A percentile compares a stretch with the other conserved stretches of the same genome.
These are phyloP conservation scores for Euphrasia arctica DNA, from an alignment of 305 asterid genomes.

Conservation along the genomic window DNA sequence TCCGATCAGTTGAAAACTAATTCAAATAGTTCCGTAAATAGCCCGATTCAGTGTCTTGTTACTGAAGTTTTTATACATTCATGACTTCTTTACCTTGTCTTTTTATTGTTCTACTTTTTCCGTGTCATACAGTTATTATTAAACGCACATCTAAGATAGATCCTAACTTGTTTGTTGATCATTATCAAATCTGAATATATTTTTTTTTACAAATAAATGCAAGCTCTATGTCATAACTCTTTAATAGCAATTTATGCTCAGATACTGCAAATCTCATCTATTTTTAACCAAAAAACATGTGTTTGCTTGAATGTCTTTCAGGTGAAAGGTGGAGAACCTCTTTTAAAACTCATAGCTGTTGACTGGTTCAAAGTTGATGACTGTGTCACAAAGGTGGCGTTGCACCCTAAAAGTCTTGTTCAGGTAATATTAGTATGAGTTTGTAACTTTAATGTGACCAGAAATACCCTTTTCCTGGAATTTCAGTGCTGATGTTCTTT, in stretches of 20 bases:
- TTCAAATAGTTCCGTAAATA: constrained; percentile 6
- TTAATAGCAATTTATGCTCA: constrained; percentile 2
- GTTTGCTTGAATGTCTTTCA: constrained; percentile 36
- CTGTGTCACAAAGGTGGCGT: constrained; percentile 57
- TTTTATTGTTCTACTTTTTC: constrained; percentile 20
- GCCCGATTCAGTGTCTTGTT: background rate
- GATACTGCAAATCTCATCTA: constrained; percentile 8
- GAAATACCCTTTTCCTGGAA: constrained; percentile 3
- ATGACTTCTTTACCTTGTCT: constrained; percentile 11
- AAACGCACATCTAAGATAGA: constrained; percentile 6
- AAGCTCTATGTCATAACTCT: constrained; percentile 3
- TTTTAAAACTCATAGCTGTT: constrained; percentile 91
- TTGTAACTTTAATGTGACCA: constrained; percentile 7
- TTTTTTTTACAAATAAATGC: background rate
- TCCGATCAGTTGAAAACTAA: constrained; percentile 3
- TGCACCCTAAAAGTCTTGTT: constrained; percentile 78
- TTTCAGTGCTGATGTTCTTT: constrained; percentile 8
- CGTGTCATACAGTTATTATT: background rate
- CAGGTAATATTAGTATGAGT: constrained; percentile 49
- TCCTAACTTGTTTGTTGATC: background rate
- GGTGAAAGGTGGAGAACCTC: constrained; percentile 95
- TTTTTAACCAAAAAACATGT: constrained; percentile 10
- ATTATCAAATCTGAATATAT: background rate
- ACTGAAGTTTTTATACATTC: constrained; percentile 12
- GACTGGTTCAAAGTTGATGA: constrained; percentile 95